phyloP scores from a whole-genome alignment of 225 moss, liverwort and hornwort species.

The Sphagnum tenellum region DNA sequence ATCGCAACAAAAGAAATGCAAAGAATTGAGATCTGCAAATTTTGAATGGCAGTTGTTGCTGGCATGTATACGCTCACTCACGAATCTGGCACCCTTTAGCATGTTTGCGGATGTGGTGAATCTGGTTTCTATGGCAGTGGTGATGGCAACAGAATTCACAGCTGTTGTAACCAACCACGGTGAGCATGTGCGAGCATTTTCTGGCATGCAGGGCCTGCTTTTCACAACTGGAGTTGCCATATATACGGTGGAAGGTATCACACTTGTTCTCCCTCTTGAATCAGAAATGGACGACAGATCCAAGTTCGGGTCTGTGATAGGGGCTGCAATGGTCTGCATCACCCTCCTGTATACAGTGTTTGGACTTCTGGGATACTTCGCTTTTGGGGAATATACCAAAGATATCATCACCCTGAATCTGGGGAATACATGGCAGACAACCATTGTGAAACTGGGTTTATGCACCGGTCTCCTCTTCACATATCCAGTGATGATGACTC shows the following conservation, averaged over 20 bases:
- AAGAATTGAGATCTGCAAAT: too few species aligned
- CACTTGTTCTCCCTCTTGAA: constrained; percentile 83
- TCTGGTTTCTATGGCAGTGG: constrained; percentile 66
- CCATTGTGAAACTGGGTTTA: constrained; percentile 57
- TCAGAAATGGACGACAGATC: constrained; percentile 49
- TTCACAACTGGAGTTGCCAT: constrained; percentile 79
- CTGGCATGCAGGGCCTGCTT: constrained; percentile 48
- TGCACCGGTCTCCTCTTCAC: constrained; percentile 81
- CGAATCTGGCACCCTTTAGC: constrained; percentile 77
- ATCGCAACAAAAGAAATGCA: too few species aligned
- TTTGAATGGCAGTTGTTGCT: constrained; percentile 42
- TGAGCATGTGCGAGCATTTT: constrained; percentile 47
- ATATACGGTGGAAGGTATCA: constrained; percentile 84
- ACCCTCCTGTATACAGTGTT: constrained; percentile 51
- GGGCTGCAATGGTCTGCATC: constrained; percentile 56
- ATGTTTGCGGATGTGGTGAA: constrained; percentile 78
- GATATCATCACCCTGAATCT: constrained; percentile 91
- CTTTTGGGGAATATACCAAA: constrained; percentile 64
- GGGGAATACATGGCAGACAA: constrained; percentile 61
- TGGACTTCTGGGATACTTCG: constrained; percentile 69
- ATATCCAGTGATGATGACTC: constrained; percentile 96
- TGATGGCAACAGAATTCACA: constrained; percentile 60
- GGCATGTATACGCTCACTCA: constrained; percentile 74
- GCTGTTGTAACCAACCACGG: constrained; percentile 26
- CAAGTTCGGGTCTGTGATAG: constrained; percentile 68